Evolutionary conservation across 345 rosid genomes (phyloP).

Genomic region (Pistacia vera): DNA sequence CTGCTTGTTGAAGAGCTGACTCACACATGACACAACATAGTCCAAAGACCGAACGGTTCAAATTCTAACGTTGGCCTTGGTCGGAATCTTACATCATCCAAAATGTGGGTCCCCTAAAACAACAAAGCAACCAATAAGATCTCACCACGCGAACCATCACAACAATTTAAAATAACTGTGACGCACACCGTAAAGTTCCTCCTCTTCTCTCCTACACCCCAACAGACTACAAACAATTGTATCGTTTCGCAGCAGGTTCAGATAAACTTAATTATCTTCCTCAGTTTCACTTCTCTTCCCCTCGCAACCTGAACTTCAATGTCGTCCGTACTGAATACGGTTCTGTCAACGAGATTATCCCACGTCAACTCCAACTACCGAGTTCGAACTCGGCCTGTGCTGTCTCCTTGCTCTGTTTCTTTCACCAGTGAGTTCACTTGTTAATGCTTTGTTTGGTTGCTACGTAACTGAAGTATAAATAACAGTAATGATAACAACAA

Average conservation of each 20-base stretch:
- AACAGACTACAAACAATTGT: neutral
- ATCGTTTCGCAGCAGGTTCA: neutral
- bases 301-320: conserved; percentile 29
- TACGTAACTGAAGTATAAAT: neutral
- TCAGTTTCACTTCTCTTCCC: neutral
- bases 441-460: conserved; percentile 17
- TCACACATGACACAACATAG: neutral
- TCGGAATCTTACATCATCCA: neutral
- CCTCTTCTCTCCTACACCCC: neutral
- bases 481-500: neutral
- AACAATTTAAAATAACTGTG: neutral
- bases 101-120: neutral
- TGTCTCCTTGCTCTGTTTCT: conserved; percentile 43
- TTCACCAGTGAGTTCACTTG: conserved; percentile 55
- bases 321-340: conserved; percentile 64
- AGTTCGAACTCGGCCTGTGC: conserved; percentile 34
- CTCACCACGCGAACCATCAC: neutral
- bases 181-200: neutral
- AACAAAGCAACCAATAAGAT: too few species aligned
- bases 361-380: conserved; percentile 28
- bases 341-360: conserved; percentile 43
- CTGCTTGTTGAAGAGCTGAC: too few species aligned
- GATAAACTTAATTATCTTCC: neutral
- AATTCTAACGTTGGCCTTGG: too few species aligned
- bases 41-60: neutral